Base-by-base conservation (phyloP, 2,329 filamentous ascomycete genomes). In the Orbilia ellipsospora region DNA sequence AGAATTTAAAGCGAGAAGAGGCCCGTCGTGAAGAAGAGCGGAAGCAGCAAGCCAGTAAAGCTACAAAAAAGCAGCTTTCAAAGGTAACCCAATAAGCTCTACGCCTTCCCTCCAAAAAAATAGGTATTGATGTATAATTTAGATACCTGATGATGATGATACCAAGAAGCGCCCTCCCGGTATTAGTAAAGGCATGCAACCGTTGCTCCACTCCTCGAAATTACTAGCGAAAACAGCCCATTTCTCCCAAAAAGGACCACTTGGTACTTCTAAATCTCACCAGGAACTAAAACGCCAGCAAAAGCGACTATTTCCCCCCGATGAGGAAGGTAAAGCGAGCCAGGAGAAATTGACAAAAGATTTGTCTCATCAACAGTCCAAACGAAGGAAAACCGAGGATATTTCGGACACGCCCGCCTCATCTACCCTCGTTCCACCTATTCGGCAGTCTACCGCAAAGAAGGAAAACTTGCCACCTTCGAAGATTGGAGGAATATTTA, bases 371-470 rank as follows among this genome's bases (percentile, higher is more conserved):
- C 84, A 87, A 78, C 92, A 96, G 62, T 85, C 87, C 20, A 97
- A 97, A 84, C 88, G 93, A 69, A 88, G 93, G 78, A 90, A 90
- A 81, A 95, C 90, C 50, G 91, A 94, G 61, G 87, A 89, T 69
- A 87, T 88, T 66, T 82, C 84, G 45, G 87, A 89, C 76, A 87
- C 90, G 67, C 88, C 90, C 65, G 83, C 86, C 51, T 86, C 88
- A 65, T 88, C 86, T 56, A 87, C 94, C 79, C 95, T 94, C 84
- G 92, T 90, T 13, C 92, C 93, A 62, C 93, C 93, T 4, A 92
- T 96, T 78, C 89, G 94, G 72, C 92, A 93, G 76, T 96, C 89
- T 0, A 84, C 84, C 1, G 85, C 85, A 72, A 92, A 91, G 79
- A 79, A 78, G 60, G 83, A 83, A 74, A 81, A 79, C 13, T 77